Conservation (phyloP, 2,329 filamentous ascomycete genomes). For the Paraconiothyrium brasiliense region DNA sequence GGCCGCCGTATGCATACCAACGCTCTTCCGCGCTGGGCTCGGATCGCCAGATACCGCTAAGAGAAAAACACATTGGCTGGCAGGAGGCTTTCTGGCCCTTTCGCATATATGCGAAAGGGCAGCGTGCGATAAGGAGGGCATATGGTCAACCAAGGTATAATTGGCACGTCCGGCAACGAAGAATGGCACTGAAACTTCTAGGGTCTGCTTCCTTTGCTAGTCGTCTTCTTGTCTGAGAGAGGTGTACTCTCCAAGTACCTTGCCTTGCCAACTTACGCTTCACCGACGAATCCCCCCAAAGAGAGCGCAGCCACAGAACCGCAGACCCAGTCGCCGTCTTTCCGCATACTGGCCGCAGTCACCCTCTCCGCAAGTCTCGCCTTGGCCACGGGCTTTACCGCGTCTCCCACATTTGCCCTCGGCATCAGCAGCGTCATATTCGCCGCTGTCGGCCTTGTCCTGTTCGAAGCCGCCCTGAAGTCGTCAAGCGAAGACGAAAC, state of each 20-base stretch:
- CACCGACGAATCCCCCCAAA: slow-evolving; percentile 31
- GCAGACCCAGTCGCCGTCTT: slow-evolving; percentile 30
- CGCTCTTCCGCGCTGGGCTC: slow-evolving; percentile 45
- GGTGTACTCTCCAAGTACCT: slow-evolving; percentile 35
- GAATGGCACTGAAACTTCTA: slow-evolving; percentile 23
- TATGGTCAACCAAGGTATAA: slow-evolving; percentile 58
- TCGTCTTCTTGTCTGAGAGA: slow-evolving; percentile 41
- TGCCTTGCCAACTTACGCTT: slow-evolving; percentile 33
- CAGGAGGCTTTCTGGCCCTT: slow-evolving; percentile 54
- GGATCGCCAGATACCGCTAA: slow-evolving; percentile 36
- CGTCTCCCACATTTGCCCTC: slow-evolving; percentile 49
- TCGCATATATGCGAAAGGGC: slow-evolving; percentile 55
- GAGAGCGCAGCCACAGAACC: slow-evolving; percentile 31
- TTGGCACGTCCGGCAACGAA: slow-evolving; percentile 5
- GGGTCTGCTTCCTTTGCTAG: slow-evolving; percentile 47
- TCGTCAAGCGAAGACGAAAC: slow-evolving; percentile 34
- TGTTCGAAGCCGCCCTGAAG: slow-evolving; percentile 50
- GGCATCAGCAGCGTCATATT: slow-evolving; percentile 55
- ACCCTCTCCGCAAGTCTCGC: slow-evolving; percentile 49
- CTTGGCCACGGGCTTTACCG: slow-evolving; percentile 44
- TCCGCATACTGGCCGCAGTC: slow-evolving; percentile 42
- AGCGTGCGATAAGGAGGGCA: slow-evolving; percentile 53
- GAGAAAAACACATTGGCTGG: slow-evolving; percentile 49
- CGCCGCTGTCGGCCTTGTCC: slow-evolving; percentile 50
- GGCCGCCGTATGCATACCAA: slow-evolving; percentile 50